Evolutionary conservation across 2,329 filamentous ascomycete genomes (phyloP).

Genomic region (Dactylellina haptotyla): DNA sequence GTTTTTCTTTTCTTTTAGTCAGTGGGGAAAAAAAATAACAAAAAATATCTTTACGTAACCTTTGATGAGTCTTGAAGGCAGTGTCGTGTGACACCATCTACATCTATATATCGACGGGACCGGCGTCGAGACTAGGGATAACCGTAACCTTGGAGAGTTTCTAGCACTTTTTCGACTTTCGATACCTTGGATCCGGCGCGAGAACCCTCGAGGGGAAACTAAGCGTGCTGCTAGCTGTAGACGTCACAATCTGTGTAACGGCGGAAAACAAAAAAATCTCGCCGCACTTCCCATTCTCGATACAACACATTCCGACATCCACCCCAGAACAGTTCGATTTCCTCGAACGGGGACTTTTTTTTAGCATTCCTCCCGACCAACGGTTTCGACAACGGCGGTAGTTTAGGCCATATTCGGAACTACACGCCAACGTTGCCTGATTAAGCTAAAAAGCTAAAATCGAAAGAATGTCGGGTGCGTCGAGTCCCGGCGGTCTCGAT

Average conservation of each 20-base stretch:
- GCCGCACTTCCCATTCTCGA: no score
- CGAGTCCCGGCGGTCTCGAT: conserved; percentile 33
- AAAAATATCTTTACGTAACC: conserved; percentile 22
- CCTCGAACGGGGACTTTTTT: no score
- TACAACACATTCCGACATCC: background rate
- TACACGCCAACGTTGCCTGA: no score
- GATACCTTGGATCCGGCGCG: background rate
- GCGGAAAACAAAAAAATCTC: background rate
- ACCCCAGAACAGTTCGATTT: no score
- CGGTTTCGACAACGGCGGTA: no score
- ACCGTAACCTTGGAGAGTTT: background rate
- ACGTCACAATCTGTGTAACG: background rate
- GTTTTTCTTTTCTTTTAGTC: background rate
- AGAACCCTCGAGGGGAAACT: background rate
- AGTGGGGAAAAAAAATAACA: background rate
- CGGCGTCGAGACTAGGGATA: background rate
- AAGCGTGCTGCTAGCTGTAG: no score
- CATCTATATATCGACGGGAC: conserved; percentile 5
- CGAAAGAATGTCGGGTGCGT: conserved; percentile 32
- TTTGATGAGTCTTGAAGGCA: background rate
- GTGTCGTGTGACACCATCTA: background rate
- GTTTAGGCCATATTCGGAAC: no score
- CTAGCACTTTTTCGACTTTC: background rate
- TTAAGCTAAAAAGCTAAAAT: background rate
- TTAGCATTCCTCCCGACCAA: no score